Base-by-base conservation (phyloP, 495 filamentous ascomycete species). In the Geoglossum glabrum region DNA sequence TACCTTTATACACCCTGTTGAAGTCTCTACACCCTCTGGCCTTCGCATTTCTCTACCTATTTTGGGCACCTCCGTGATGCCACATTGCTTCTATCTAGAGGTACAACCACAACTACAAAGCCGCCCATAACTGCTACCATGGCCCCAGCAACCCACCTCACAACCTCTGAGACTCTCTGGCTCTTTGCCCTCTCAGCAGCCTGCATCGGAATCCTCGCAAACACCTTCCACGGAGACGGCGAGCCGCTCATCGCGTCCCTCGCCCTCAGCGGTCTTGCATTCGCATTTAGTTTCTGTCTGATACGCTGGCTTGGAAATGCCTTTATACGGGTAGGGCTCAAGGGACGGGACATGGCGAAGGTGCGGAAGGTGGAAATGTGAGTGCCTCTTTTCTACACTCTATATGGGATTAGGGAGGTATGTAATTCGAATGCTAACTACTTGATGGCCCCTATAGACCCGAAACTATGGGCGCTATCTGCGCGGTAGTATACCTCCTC, bases 391-490 rank as follows among this genome's bases (percentile, higher is more conserved):
- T 13, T 15, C 31, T 30, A 51, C n/a, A n/a, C n/a, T n/a, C n/a
- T n/a, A n/a, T n/a, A n/a, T n/a, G n/a, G n/a, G n/a, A n/a, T n/a
- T n/a, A n/a, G n/a, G n/a, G n/a, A n/a, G n/a, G n/a, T n/a, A n/a
- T n/a, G n/a, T 31, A 36, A 57, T 59, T 63, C 52, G 15, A n/a
- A n/a, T 43, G 5, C 52, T 60, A 17, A 40, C 6, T 40, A 10
- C 17, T 9, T 45, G 31, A 34, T 4, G 17, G n/a, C n/a, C 33
- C 38, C 34, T 30, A 49, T 62, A 87, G 84, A 62, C 92, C 92
- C 15, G 92, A 99, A 70, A 88, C 87, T 30, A 97, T 99, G 93
- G 92, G 92, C n/a, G 87, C 83, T 21, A 80, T 97, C 47, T 94
- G 87, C 67, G 92, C 93, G 1, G 79, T 92, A 33, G 86, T 97